phyloP scores from a whole-genome alignment of 1,284 basidiomycete genomes.

The Apiotrichum akiyoshidainum region DNA sequence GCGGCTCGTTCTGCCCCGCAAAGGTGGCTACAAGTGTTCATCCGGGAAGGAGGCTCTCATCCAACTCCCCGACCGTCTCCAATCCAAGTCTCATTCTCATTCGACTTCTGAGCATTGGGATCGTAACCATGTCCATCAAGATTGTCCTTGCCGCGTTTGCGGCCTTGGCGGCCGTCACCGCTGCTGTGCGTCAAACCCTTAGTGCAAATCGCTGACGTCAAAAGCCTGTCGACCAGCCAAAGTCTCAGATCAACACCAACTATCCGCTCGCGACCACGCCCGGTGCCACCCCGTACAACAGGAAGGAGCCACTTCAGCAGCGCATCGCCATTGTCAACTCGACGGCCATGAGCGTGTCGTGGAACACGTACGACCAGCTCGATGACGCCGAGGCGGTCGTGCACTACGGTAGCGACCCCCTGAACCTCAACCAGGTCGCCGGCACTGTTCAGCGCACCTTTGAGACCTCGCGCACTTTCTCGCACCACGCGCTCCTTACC shows the following conservation, averaged over 20 bases:
- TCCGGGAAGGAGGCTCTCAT: no score
- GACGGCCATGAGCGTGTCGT: slow-evolving; percentile 23
- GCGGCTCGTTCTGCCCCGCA: no score
- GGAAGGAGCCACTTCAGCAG: slow-evolving; percentile 29
- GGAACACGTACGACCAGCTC: slow-evolving; percentile 29
- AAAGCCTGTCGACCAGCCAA: not conserved
- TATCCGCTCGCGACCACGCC: slow-evolving; percentile 24
- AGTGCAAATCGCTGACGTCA: not conserved
- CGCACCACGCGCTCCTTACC: slow-evolving; percentile 23
- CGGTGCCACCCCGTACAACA: slow-evolving; percentile 24
- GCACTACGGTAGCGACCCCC: slow-evolving; percentile 24
- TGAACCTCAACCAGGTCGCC: slow-evolving; percentile 19
- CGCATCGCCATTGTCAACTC: slow-evolving; percentile 24
- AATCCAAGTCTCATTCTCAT: no score
- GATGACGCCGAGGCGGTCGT: slow-evolving; percentile 21
- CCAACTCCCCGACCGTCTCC: no score
- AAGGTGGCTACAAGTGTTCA: no score
- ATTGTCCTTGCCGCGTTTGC: slow-evolving; percentile 7
- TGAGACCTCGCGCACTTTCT: slow-evolving; percentile 23
- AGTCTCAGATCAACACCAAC: slow-evolving; percentile 9
- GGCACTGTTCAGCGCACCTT: slow-evolving; percentile 22
- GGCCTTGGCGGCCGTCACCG: not conserved
- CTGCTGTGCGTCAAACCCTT: not conserved
- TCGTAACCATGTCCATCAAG: not conserved
- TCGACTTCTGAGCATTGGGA: no score